Percentiles rank a stretch among this genome's conserved stretches.
Evolutionary conservation across 202 grass and related monocot genomes (phyloP).

Genomic region (Musa balbisiana): DNA sequence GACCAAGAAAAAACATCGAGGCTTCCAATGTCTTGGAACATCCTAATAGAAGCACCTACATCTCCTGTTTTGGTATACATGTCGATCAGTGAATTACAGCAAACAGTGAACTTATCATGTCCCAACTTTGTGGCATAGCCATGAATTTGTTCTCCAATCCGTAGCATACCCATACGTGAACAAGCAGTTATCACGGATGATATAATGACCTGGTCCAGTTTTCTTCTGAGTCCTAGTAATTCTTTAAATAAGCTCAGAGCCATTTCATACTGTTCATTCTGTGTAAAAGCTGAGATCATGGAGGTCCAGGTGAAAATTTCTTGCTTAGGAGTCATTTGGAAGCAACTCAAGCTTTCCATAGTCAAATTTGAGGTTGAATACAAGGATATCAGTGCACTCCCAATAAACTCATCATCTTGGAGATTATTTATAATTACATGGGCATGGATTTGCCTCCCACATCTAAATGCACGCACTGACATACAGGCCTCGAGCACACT

Average conservation of each 20-base stretch:
- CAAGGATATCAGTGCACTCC: conserved; percentile 43
- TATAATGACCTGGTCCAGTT: conserved; percentile 39
- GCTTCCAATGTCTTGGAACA: conserved; percentile 40
- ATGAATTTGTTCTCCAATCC: conserved; percentile 51
- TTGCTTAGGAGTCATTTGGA: conserved; percentile 43
- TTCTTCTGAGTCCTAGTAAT: conserved; percentile 28
- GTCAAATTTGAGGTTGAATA: conserved; percentile 44
- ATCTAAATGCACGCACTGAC: conserved; percentile 35
- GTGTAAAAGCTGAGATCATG: conserved; percentile 57
- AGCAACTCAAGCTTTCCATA: conserved; percentile 51
- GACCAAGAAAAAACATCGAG: conserved; percentile 51
- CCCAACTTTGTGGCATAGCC: conserved; percentile 52
- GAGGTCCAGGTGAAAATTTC: conserved; percentile 48
- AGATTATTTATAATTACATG: conserved; percentile 52
- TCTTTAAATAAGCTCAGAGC: conserved; percentile 55
- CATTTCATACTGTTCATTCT: conserved; percentile 35
- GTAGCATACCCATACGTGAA: conserved; percentile 35
- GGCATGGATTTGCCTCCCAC: conserved; percentile 69
- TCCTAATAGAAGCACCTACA: conserved; percentile 41
- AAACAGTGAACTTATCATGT: conserved; percentile 36
- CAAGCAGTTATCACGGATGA: conserved; percentile 48
- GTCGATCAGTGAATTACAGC: conserved; percentile 51
- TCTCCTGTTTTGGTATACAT: conserved; percentile 63
- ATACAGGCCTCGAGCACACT: conserved; percentile 64
- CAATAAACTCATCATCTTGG: conserved; percentile 52